These are phyloP conservation scores for Calonectria pauciramosa DNA, from an alignment of 2,329 filamentous ascomycete genomes.

Conservation along the genomic window DNA sequence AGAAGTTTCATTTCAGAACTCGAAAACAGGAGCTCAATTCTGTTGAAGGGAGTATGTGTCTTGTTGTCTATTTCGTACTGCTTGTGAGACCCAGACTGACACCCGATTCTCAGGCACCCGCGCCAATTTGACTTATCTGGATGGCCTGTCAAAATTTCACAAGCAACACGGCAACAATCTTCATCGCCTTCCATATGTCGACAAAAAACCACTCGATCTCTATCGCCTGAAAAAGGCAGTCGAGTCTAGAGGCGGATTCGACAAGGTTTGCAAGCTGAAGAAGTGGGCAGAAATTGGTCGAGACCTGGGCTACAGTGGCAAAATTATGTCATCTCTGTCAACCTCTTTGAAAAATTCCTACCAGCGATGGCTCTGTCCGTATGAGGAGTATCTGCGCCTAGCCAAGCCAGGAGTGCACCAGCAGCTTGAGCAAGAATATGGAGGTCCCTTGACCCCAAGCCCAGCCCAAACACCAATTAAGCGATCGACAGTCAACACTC, in stretches of 20 bases:
- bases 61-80: slow-evolving; percentile 3
- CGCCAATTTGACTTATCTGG: slow-evolving; percentile 95
- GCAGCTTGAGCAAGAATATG: slow-evolving; percentile 92
- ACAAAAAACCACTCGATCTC: slow-evolving; percentile 95
- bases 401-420: slow-evolving; percentile 98
- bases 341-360: slow-evolving; percentile 99
- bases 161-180: slow-evolving; percentile 96
- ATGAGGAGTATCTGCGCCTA: slow-evolving; percentile 91
- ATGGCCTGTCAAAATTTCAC: slow-evolving; percentile 95
- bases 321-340: slow-evolving; percentile 99
- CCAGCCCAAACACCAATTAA: slow-evolving; percentile 79
- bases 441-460: slow-evolving; percentile 88
- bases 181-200: slow-evolving; percentile 94
- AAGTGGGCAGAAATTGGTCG: slow-evolving; percentile 99
- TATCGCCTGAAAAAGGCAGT: slow-evolving; percentile 98
- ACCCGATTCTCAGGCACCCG: slow-evolving; percentile 77
- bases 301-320: slow-evolving; percentile 96
- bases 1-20: slow-evolving; percentile 98
- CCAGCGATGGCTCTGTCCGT: slow-evolving; percentile 95
- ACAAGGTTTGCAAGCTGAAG: slow-evolving; percentile 96
- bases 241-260: slow-evolving; percentile 93
- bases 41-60: slow-evolving; percentile 90
- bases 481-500: slow-evolving; percentile 71
- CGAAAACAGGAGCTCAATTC: slow-evolving; percentile 97
- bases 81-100: slow-evolving; percentile 49